A percentile compares a stretch with the other conserved stretches of the same genome.
Evolutionary conservation across 1,139 yeast genomes (phyloP).

Genomic region (Hyphopichia khmerensis): DNA sequence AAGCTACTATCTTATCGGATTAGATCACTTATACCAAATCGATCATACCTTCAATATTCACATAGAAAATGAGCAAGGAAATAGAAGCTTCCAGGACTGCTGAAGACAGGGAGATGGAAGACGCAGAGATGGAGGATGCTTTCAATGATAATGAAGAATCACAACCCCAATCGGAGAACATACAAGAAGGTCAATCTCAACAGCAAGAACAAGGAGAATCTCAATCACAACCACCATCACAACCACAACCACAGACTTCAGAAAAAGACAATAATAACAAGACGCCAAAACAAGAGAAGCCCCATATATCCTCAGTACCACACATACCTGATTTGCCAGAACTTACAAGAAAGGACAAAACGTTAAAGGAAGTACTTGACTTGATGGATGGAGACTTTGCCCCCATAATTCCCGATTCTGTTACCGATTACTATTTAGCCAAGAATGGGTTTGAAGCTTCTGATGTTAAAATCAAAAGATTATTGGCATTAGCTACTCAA

Average conservation of each 20-base stretch:
- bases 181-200: slow-evolving; percentile 1
- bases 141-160: slow-evolving; percentile 18
- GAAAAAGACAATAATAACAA: slow-evolving; percentile 5
- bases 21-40: too few species aligned
- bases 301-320: slow-evolving; percentile 1
- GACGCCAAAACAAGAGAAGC: slow-evolving; percentile 1
- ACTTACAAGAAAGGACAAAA: slow-evolving; percentile 79
- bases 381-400: slow-evolving; percentile 88
- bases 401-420: slow-evolving; percentile 96
- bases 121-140: slow-evolving; percentile 30
- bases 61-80: slow-evolving; percentile 7
- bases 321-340: slow-evolving; percentile 60
- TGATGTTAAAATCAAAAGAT: slow-evolving; percentile 76
- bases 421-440: slow-evolving; percentile 89
- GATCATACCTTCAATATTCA: too few species aligned
- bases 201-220: slow-evolving; percentile 1
- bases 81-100: slow-evolving; percentile 4
- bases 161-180: slow-evolving; percentile 2
- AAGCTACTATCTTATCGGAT: too few species aligned
- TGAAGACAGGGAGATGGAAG: slow-evolving; percentile 12
- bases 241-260: background rate
- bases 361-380: slow-evolving; percentile 79
- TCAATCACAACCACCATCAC: slow-evolving; percentile 1
- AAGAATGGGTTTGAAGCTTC: slow-evolving; percentile 86
- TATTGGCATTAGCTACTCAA: slow-evolving; percentile 92